Percentiles rank a stretch among this genome's conserved stretches.
phyloP scores from a whole-genome alignment of 768 basidiomycete genomes.

The Tricholoma sp. region DNA sequence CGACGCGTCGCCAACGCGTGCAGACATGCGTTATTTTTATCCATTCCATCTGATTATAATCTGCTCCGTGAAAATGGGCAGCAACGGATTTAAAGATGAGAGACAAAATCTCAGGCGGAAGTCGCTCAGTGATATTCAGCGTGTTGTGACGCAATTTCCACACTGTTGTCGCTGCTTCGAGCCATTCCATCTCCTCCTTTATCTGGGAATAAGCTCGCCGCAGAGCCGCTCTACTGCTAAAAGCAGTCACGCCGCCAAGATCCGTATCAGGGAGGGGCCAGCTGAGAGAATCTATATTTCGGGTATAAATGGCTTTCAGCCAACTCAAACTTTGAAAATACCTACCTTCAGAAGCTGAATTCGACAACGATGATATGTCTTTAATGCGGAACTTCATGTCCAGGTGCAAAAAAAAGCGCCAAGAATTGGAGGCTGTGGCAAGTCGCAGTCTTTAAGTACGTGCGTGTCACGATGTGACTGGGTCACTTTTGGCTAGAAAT shows the following conservation, averaged over 20 bases:
- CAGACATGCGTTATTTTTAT: constrained; percentile 6
- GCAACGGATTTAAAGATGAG: constrained; percentile 3
- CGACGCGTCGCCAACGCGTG: constrained; percentile 6
- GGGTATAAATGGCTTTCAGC: too few species aligned
- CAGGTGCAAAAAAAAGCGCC: too few species aligned
- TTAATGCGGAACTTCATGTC: too few species aligned
- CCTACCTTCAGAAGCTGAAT: too few species aligned
- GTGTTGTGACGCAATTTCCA: constrained; percentile 4
- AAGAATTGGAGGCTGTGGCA: too few species aligned
- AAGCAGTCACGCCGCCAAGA: background rate
- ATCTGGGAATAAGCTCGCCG: constrained; percentile 6
- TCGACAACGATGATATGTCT: too few species aligned
- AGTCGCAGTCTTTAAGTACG: too few species aligned
- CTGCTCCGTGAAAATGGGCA: background rate
- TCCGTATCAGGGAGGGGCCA: background rate
- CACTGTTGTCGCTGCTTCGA: background rate
- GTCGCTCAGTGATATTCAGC: constrained; percentile 2
- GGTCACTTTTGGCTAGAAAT: too few species aligned
- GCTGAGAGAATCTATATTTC: too few species aligned
- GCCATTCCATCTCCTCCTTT: background rate
- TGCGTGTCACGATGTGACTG: too few species aligned
- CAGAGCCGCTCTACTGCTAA: background rate
- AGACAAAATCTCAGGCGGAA: constrained; percentile 4
- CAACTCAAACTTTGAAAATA: too few species aligned
- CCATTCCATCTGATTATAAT: background rate